Evolutionary conservation across 306 rosid genomes (phyloP).

Genomic region (Castanopsis chinensis): DNA sequence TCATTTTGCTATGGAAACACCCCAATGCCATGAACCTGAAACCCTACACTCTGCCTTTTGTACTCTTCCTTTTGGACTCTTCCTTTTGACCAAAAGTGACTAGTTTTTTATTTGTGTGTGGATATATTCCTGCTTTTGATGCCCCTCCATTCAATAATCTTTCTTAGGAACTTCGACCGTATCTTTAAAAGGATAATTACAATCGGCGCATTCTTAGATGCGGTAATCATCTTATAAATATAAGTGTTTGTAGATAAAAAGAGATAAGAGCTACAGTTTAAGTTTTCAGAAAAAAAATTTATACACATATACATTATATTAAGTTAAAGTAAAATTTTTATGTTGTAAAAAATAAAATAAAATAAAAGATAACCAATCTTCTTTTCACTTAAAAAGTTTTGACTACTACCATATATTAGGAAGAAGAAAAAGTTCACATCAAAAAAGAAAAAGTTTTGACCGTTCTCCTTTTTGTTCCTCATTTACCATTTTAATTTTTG

Average conservation of each 20-base stretch:
- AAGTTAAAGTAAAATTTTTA: rapidly evolving
- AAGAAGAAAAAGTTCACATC: too few species aligned
- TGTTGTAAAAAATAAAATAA: too few species aligned
- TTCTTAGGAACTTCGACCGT: neutral
- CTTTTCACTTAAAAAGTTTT: too few species aligned
- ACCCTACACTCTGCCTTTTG: neutral
- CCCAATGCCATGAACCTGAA: neutral
- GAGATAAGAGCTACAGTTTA: rapidly evolving
- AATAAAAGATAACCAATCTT: too few species aligned
- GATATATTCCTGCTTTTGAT: neutral
- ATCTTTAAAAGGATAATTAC: neutral
- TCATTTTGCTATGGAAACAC: neutral
- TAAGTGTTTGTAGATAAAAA: rapidly evolving
- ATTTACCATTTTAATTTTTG: too few species aligned
- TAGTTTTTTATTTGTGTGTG: neutral
- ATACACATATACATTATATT: too few species aligned
- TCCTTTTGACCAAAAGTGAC: neutral
- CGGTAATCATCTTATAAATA: rapidly evolving
- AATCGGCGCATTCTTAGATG: too few species aligned
- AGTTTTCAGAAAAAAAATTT: rapidly evolving
- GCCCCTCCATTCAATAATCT: neutral
- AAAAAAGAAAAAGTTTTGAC: too few species aligned
- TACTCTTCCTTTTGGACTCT: neutral
- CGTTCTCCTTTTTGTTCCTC: too few species aligned
- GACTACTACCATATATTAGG: too few species aligned